Percentiles rank a stretch among this genome's conserved stretches.
phyloP scores from a whole-genome alignment of 2,329 filamentous ascomycete genomes.

The Pseudocercospora fijiensis region DNA sequence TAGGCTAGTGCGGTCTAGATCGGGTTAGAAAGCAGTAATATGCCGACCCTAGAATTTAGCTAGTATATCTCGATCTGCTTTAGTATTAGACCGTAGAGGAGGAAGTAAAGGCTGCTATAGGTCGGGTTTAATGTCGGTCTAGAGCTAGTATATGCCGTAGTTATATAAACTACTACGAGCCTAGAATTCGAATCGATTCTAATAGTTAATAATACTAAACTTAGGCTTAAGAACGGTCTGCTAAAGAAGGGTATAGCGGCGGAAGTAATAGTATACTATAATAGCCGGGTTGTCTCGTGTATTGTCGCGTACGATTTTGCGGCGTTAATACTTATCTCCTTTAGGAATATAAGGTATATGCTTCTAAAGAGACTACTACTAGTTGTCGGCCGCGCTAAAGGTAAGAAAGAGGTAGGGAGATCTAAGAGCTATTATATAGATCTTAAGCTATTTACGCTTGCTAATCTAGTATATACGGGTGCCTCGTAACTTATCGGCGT shows the following conservation, averaged over 20 bases:
- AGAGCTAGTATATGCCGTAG: not conserved
- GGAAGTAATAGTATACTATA: not conserved
- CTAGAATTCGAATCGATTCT: not conserved
- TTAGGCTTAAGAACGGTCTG: not conserved
- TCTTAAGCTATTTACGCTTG: no score
- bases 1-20: no score
- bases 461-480: no score
- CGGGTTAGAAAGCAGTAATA: not conserved
- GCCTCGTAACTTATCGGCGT: no score
- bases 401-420: not conserved
- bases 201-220: not conserved
- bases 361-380: not conserved
- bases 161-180: not conserved
- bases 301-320: no score
- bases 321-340: no score
- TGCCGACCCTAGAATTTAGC: not conserved
- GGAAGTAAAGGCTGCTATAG: not conserved
- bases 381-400: not conserved
- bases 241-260: not conserved
- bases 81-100: no score
- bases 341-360: no score
- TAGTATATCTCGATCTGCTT: not conserved
- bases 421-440: not conserved
- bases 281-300: not conserved
- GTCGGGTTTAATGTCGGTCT: no score